Evolutionary conservation across 257 asterid genomes (phyloP).

Genomic region (Solanum appendiculatum): DNA sequence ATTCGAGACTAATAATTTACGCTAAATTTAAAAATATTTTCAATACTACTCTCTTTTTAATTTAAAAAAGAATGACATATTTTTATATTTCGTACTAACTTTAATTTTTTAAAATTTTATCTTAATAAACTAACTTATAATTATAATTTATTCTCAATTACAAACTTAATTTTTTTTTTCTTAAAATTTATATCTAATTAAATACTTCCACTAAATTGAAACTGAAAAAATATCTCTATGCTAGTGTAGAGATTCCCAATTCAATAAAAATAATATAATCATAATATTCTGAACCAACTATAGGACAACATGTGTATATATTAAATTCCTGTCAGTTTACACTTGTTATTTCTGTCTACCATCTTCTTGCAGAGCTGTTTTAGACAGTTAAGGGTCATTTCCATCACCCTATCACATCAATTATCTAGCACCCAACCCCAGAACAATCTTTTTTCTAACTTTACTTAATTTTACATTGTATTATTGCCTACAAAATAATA

Average conservation of each 20-base stretch:
- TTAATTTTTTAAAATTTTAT: not conserved
- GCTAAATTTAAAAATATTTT: too few relatives aligned
- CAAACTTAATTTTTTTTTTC: not conserved
- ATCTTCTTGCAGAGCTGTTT: not conserved
- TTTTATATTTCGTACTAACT: rapidly evolving
- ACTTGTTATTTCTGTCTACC: not conserved
- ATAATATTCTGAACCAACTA: not conserved
- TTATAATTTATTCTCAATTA: too few relatives aligned
- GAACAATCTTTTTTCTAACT: not conserved
- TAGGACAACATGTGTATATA: not conserved
- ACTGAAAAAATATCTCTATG: too few relatives aligned
- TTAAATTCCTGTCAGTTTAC: not conserved
- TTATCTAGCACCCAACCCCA: not conserved
- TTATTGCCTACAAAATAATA: too few relatives aligned
- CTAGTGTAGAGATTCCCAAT: not conserved
- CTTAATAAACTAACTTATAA: not conserved
- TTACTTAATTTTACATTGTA: too few relatives aligned
- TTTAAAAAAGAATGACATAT: not conserved
- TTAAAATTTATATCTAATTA: too few relatives aligned
- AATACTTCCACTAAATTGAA: not conserved
- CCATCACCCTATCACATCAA: not conserved
- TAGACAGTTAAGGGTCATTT: not conserved
- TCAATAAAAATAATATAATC: not conserved
- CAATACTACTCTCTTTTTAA: too few relatives aligned
- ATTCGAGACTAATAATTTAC: too few relatives aligned